phyloP scores from a whole-genome alignment of 805 yeast species.

The Torulaspora gathmanii region DNA sequence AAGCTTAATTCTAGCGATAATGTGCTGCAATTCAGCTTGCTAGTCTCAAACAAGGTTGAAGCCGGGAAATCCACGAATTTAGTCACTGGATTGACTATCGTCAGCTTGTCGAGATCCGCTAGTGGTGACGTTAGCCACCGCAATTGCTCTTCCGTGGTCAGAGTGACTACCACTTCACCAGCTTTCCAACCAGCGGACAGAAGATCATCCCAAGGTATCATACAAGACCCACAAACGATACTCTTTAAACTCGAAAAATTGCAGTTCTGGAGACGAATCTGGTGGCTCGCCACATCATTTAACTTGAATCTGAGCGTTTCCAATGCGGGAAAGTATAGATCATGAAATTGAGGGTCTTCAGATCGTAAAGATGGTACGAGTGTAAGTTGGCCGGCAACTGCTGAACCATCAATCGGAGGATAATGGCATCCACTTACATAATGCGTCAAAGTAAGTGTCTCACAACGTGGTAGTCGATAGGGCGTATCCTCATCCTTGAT shows the following conservation, averaged over 20 bases:
- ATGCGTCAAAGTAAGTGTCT: conserved; percentile 20
- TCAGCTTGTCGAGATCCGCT: conserved; percentile 1
- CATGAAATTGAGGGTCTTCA: conserved; percentile 16
- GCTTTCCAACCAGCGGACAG: conserved; percentile 5
- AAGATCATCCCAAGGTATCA: conserved; percentile 24
- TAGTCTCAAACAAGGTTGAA: conserved; percentile 1
- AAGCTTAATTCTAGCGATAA: conserved; percentile 11
- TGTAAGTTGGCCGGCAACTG: conserved; percentile 12
- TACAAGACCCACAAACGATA: conserved; percentile 15
- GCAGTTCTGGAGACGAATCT: conserved; percentile 18
- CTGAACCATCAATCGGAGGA: conserved; percentile 23
- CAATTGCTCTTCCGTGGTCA: conserved; percentile 18
- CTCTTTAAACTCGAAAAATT: conserved; percentile 14
- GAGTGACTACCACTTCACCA: conserved; percentile 10
- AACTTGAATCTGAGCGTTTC: conserved; percentile 11
- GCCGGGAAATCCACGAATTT: conserved; percentile 10
- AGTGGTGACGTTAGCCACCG: conserved; percentile 23
- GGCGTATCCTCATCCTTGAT: conserved; percentile 1
- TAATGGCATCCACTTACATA: conserved; percentile 16
- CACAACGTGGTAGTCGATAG: conserved; percentile 24
- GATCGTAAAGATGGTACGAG: conserved; percentile 19
- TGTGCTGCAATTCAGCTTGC: background rate
- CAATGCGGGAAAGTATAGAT: conserved; percentile 20
- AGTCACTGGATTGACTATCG: conserved; percentile 2
- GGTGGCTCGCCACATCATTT: conserved; percentile 9